Base-by-base conservation (phyloP, 129 eudicot species). In the Gnaphalium uliginosum region DNA sequence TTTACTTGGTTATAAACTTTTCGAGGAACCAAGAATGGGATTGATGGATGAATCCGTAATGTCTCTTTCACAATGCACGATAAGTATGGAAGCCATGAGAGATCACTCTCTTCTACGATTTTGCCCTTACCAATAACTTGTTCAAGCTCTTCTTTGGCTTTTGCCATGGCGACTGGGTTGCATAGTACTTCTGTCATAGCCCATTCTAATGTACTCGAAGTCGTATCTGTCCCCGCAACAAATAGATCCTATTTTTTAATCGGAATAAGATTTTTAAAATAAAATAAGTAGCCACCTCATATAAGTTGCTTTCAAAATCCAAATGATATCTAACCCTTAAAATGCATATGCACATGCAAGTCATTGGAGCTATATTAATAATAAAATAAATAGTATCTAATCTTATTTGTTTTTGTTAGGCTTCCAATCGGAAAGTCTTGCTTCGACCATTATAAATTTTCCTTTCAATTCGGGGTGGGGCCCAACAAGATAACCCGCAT, bases 171-270 rank as follows among this genome's bases (percentile, higher is more conserved):
- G 5, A 72, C 67, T 68, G 91, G 85, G 17, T 75, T 78, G 18
- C 59, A 67, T 5, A 86, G 78, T 51, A 86, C 11, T 68, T 89
- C 91, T 15, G 89, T 73, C 96, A 86, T 86, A 11, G 89, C 89
- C 92, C 96, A 89, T 24, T 89, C 96, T 69, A 84, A 6, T 39
- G 87, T 71, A 68, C 48, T 89, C 11, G 96, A 84, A 15, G 88
- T 84, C n/a, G 96, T 89, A 69, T 89, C 94, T 2, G 90, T 88
- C 21, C 94, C 90, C 0, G 91, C 96, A 43, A 13, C 82, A 79
- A 89, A 86, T 57, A 89, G 48, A 46, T 89, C 96, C 96, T 86
- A 26, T 60, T 32, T 15, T 18, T 18, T 22, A 51, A 0, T 18
- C 15, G 17, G 6, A 77, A 22, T 9, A 27, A 27, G 2, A 27